Evolutionary conservation across 805 yeast species (phyloP).

Genomic region (Monosporozyma yasuniensis): DNA sequence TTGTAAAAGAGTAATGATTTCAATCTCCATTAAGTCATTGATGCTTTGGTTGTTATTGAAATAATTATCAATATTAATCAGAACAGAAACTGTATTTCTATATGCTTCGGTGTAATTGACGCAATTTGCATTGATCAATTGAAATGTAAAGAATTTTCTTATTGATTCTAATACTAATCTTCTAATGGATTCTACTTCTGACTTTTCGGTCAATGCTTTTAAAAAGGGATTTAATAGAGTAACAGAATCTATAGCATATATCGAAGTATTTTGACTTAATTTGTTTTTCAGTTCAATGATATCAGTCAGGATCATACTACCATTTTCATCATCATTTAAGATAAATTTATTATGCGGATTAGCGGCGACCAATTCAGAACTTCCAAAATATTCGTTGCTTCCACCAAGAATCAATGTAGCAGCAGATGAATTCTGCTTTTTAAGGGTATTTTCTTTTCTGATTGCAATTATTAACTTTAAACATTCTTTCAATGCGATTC

Average conservation of each 20-base stretch:
- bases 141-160: slow-evolving; percentile 61
- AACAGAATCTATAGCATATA: slow-evolving; percentile 55
- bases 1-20: slow-evolving; percentile 73
- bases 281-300: slow-evolving; percentile 71
- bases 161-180: slow-evolving; percentile 67
- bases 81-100: slow-evolving; percentile 41
- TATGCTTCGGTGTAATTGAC: slow-evolving; percentile 51
- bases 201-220: background rate
- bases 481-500: slow-evolving; percentile 82
- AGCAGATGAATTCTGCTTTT: slow-evolving; percentile 45
- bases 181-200: background rate
- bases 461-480: slow-evolving; percentile 79
- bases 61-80: slow-evolving; percentile 91
- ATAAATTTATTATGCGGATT: slow-evolving; percentile 18
- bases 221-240: slow-evolving; percentile 81
- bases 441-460: slow-evolving; percentile 66
- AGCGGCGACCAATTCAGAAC: background rate
- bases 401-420: slow-evolving; percentile 76
- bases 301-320: slow-evolving; percentile 51
- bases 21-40: slow-evolving; percentile 83
- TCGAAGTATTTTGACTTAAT: slow-evolving; percentile 42
- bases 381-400: slow-evolving; percentile 23
- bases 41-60: slow-evolving; percentile 79
- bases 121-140: slow-evolving; percentile 47
- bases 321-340: slow-evolving; percentile 38